Base-by-base conservation (phyloP, 1,284 basidiomycete genomes). In the Fereydounia khargensis region DNA sequence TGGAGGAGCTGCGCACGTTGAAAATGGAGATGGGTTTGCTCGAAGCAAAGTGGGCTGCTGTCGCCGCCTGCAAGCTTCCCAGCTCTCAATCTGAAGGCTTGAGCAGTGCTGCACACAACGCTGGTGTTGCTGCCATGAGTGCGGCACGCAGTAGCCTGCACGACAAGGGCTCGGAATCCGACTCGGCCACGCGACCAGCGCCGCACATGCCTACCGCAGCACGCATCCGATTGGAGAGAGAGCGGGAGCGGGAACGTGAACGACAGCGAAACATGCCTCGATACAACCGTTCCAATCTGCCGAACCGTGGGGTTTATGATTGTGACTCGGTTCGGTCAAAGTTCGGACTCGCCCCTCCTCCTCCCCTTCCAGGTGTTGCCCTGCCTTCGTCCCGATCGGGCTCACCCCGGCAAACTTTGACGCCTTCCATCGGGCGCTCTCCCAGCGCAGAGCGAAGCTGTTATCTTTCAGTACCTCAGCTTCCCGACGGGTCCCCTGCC, bases 21-120 rank as follows among this genome's bases (percentile, higher is more conserved):
- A 55, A 70, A 39, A 66, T 75, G 65, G 63, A 68, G 36, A 61
- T 75, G 48, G 70, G 69, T 31, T 49, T 75, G 16, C 52, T 75
- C 21, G 61, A 68, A 35, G 69, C 72, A 0, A 67, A 64, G 30
- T 74, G 72, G 62, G 63, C 65, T 10, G 64, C 67, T 20, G 54
- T 65, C 3, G 61, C 68, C 1, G 66, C 68, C 1, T 64, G 65
- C 47, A 65, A 63, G 35, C 48, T 47, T 13, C 17, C 32, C 4
- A n/a, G 14, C 16, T 18, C 10, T 4, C 16, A 33, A 3, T 21
- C 20, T 7, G 32, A 21, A 7, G 23, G n/a, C 20, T 5, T 19
- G 9, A 31, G 31, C n/a, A 19, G 25, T 11, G 42, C 57, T 18
- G 66, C 67, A n/a, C 55, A 52, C 45, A 65, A 63, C 20, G 58